Conservation (phyloP, 106 monocot genomes). For the Acanthochlamys bracteata region DNA sequence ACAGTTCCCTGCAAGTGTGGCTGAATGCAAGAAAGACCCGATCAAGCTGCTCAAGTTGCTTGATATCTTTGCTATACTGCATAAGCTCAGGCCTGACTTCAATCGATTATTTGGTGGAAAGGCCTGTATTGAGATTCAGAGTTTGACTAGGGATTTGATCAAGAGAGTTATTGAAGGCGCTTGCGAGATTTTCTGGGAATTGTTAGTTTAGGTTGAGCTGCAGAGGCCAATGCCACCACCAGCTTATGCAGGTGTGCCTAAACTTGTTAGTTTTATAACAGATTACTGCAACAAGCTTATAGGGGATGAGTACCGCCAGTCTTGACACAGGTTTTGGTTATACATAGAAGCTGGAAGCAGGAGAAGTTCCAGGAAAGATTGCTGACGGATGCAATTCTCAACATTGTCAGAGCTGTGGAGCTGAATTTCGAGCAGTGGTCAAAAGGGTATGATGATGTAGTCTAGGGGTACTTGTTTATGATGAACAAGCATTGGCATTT, state of each 20-base stretch:
- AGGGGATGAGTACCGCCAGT: conserved; percentile 54
- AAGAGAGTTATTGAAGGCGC: conserved; percentile 25
- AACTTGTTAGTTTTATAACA: conserved; percentile 59
- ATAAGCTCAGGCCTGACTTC: conserved; percentile 29
- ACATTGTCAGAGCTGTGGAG: no score
- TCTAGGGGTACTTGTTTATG: conserved; percentile 55
- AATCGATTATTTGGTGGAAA: conserved; percentile 73
- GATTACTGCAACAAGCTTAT: conserved; percentile 76
- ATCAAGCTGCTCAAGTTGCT: no score
- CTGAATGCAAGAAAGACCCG: no score
- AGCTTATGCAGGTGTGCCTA: conserved; percentile 53
- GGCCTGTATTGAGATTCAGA: conserved; percentile 67
- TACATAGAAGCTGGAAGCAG: no score
- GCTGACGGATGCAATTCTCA: no score
- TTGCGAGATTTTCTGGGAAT: conserved; percentile 89
- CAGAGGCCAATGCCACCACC: conserved; percentile 55
- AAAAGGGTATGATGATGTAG: conserved; percentile 35
- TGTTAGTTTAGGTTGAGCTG: conserved; percentile 75
- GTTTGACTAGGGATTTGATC: conserved; percentile 58
- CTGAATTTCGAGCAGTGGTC: no score
- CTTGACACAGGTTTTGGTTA: conserved; percentile 37
- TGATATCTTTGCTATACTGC: no score
- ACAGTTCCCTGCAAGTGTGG: no score
- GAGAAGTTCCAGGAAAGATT: no score
- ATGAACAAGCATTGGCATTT: conserved; percentile 92